phyloP scores from a whole-genome alignment of 2,329 filamentous ascomycete genomes.

The Knufia fluminis region DNA sequence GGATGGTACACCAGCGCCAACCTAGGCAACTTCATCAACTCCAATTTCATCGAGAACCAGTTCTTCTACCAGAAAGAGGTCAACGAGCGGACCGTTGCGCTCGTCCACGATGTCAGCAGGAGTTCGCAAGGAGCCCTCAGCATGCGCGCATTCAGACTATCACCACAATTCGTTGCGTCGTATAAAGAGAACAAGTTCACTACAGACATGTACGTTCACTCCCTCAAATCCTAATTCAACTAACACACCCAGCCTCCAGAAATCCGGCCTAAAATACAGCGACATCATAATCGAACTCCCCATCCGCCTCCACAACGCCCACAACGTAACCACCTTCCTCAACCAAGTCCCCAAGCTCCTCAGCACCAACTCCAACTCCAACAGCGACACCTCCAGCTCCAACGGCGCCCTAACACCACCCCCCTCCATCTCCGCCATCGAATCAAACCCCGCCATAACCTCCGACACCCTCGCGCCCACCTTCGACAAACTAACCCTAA shows the following conservation, averaged over 20 bases:
- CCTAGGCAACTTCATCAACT: constrained; percentile 96
- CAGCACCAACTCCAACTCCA: too few relatives aligned
- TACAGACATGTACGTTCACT: constrained; percentile 68
- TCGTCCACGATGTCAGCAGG: constrained; percentile 92
- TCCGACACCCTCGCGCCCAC: constrained; percentile 69
- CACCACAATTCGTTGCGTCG: constrained; percentile 75
- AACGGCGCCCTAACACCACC: constrained; percentile 49
- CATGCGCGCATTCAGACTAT: constrained; percentile 82
- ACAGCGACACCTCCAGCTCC: too few relatives aligned
- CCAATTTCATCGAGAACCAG: constrained; percentile 95
- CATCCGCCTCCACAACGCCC: constrained; percentile 87
- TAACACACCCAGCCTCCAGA: constrained; percentile 61
- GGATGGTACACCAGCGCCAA: constrained; percentile 98
- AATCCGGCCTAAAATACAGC: constrained; percentile 85
- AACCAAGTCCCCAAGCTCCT: too few relatives aligned
- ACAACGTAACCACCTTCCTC: constrained; percentile 53
- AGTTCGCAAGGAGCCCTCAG: constrained; percentile 87
- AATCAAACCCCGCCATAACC: constrained; percentile 51
- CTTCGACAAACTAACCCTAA: constrained; percentile 79
- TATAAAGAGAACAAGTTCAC: constrained; percentile 98
- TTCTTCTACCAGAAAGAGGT: constrained; percentile 89
- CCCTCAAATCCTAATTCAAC: constrained; percentile 18
- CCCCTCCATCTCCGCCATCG: constrained; percentile 67
- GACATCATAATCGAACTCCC: constrained; percentile 90
- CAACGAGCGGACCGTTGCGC: constrained; percentile 75